Percentiles rank a stretch among this genome's conserved stretches.
These are phyloP conservation scores for Beverwykella pulmonaria DNA, from an alignment of 495 filamentous ascomycete genomes.

Conservation along the genomic window DNA sequence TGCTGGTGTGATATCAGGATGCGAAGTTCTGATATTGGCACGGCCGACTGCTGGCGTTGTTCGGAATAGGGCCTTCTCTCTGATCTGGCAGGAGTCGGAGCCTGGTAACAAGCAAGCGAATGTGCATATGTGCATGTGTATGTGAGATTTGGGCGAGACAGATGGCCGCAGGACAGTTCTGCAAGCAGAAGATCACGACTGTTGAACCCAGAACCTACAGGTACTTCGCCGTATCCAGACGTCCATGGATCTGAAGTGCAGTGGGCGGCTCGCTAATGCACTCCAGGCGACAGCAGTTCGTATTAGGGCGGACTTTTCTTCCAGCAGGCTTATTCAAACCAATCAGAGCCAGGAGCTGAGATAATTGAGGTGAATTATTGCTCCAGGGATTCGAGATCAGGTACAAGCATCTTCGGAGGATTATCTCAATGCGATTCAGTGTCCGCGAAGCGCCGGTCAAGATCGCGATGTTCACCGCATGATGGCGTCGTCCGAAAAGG, in stretches of 20 bases:
- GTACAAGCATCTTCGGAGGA: background rate
- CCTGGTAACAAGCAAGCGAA: conserved; percentile 19
- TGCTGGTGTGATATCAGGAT: conserved; percentile 25
- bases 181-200: conserved; percentile 23
- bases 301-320: conserved; percentile 12
- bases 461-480: conserved; percentile 5
- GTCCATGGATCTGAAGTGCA: conserved; percentile 4
- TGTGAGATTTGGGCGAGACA: conserved; percentile 30
- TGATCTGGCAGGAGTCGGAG: conserved; percentile 20
- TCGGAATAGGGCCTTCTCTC: conserved; percentile 16
- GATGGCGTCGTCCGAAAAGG: background rate
- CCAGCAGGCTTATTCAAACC: conserved; percentile 10
- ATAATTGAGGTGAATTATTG: conserved; percentile 21
- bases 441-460: background rate
- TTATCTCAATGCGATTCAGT: background rate
- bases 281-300: conserved; percentile 14
- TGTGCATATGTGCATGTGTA: conserved; percentile 26
- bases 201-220: conserved; percentile 13
- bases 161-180: conserved; percentile 5
- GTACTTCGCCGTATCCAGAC: conserved; percentile 12
- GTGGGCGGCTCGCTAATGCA: conserved; percentile 27
- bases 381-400: conserved; percentile 2
- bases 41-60: conserved; percentile 8
- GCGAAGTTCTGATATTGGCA: conserved; percentile 21
- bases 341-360: conserved; percentile 4